Base-by-base conservation (phyloP, 352 stramenopile genomes). In the Phytophthora sp. region DNA sequence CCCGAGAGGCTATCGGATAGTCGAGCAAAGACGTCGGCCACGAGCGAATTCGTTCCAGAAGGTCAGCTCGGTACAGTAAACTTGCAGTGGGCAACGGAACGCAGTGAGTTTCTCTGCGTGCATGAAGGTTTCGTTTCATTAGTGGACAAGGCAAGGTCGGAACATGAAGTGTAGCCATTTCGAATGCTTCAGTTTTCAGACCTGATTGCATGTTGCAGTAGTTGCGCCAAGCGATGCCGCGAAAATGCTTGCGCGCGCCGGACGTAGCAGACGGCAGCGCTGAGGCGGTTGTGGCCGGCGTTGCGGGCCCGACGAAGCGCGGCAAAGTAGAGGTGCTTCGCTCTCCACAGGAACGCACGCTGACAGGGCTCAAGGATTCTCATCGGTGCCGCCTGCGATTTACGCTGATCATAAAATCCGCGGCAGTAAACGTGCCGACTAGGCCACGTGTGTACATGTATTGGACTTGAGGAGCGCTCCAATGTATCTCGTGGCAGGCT, bases 81-180 rank as follows among this genome's bases (percentile, higher is more conserved):
- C 12, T 21, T 13, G 13, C 5, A 43, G 37, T 43, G 9, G 17
- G 18, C 20, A 54, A 43, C 20, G 30, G 39, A 49, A 44, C 24
- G 24, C 37, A 41, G 28, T 35, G 38, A n/a, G 24, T 31, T 12
- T 3, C 11, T 23, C 9, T 13, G 37, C 37, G 28, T 32, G 6
- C 9, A 18, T 34, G 42, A 50, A 24, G 15, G 15, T 35, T 50
- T 34, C 42, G 24, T 35, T 27, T 37, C 7, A 30, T n/a, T n/a
- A n/a, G n/a, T n/a, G n/a, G n/a, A n/a, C n/a, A 24, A n/a, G 15
- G 13, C 4, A 46, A 43, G 38, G 52, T 51, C 52, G 38, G 52
- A 60, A 61, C 13, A 53, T 54, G 53, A 53, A 15, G 20, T 26
- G 52, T 52, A 37, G 53, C 53, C 53, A 61, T 54, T 60, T 52